A percentile compares a stretch with the other conserved stretches of the same genome.
Conservation (phyloP, 768 basidiomycete species). For the Boletus tylopilopsis region DNA sequence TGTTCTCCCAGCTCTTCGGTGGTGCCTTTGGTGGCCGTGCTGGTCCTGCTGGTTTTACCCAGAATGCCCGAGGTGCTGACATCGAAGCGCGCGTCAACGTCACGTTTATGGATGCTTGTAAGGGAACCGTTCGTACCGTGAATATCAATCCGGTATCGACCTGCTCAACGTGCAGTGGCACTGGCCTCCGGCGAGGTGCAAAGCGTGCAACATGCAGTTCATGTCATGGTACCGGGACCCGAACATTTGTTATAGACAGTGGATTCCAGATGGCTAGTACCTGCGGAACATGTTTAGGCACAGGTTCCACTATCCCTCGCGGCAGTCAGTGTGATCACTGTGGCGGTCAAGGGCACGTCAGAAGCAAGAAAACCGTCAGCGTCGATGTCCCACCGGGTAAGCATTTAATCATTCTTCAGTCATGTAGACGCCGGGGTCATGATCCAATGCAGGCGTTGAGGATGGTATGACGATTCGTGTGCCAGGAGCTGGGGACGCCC, state of each 20-base stretch:
- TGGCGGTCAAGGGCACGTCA: slow-evolving; percentile 84
- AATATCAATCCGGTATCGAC: slow-evolving; percentile 77
- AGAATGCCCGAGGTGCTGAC: slow-evolving; percentile 64
- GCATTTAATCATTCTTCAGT: slow-evolving; percentile 26
- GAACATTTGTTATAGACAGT: slow-evolving; percentile 84
- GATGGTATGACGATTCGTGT: slow-evolving; percentile 91
- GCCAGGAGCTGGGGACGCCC: slow-evolving; percentile 77
- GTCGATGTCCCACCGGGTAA: slow-evolving; percentile 84
- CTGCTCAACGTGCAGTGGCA: slow-evolving; percentile 81
- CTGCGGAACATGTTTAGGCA: slow-evolving; percentile 78
- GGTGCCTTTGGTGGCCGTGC: slow-evolving; percentile 50
- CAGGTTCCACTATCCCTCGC: slow-evolving; percentile 75
- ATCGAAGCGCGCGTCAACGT: slow-evolving; percentile 74
- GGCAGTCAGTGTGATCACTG: slow-evolving; percentile 77
- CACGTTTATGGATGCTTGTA: slow-evolving; percentile 93
- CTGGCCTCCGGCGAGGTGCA: slow-evolving; percentile 82
- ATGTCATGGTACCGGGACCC: slow-evolving; percentile 84
- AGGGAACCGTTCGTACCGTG: slow-evolving; percentile 74
- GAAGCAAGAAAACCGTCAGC: slow-evolving; percentile 68
- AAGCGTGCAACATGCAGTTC: slow-evolving; percentile 74
- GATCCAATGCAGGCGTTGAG: slow-evolving; percentile 66
- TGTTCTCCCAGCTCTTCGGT: slow-evolving; percentile 88
- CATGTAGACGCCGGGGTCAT: slow-evolving; percentile 3
- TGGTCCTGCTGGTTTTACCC: slow-evolving; percentile 41
- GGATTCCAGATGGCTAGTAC: slow-evolving; percentile 98